Base-by-base conservation (phyloP, 345 rosid genomes). In the Psidium guajava region DNA sequence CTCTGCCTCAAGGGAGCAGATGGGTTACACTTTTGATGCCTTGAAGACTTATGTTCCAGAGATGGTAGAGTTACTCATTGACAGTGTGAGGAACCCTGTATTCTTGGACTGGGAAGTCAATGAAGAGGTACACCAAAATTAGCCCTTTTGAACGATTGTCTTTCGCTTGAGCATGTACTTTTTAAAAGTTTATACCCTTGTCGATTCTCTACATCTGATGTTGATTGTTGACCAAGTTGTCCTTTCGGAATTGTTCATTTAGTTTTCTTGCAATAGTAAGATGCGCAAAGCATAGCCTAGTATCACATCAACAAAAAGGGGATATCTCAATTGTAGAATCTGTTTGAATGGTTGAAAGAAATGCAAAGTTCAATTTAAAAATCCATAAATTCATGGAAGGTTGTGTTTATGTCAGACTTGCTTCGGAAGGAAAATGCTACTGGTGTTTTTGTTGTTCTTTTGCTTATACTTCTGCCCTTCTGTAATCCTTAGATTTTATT, bases 71-170 rank as follows among this genome's bases (percentile, higher is more conserved):
- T 90, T 97, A 89, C 96, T 95, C 86, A 32, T 97, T 81, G 99
- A 96, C 88, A 90, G 92, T 86, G 98, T 96, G 85, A 93, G 98
- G 87, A 95, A 97, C 87, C 98, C 99, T 25, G 93, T 90, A 87
- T 97, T 97, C 92, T 86, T 97, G 88, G 99, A 95, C 83, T 97
- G 99, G 98, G 98, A 96, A 89, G 93, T 97, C 86, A 92, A 90
- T 61, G 98, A 95, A 89, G 93, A 93, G 96, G 98, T 95, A 87
- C 50, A 18, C 28, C 24, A 15, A 32, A 82, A 50, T 82, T 82
- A 25, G n/a, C 74, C 69, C 74, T 82, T 52, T 32, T 0, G 32
- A 27, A 51, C 21, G 40, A 18, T 52, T 42, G 36, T 84, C 52
- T 85, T 61, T 28, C 77, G 36, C 44, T 69, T 18, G 24, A 69